Conservation (phyloP, 1,284 basidiomycete genomes). For the Boletellus sp. region DNA sequence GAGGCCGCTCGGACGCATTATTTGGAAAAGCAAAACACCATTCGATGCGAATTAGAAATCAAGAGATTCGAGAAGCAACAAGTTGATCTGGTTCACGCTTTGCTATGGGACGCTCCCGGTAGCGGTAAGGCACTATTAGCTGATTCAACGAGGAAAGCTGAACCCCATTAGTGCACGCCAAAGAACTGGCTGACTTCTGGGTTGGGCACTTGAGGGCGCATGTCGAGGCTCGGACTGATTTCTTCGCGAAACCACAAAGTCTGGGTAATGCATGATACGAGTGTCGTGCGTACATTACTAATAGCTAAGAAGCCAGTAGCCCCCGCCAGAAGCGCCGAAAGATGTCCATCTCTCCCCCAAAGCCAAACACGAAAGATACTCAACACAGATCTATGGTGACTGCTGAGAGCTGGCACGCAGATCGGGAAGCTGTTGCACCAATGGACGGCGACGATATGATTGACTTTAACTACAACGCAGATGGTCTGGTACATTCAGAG, state of each 20-base stretch:
- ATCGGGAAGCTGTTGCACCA: constrained; percentile 3
- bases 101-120: constrained; percentile 65
- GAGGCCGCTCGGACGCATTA: constrained; percentile 67
- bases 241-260: constrained; percentile 41
- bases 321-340: constrained; percentile 27
- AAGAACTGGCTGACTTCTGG: constrained; percentile 67
- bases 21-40: constrained; percentile 52
- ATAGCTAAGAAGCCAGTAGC: constrained; percentile 15
- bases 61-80: constrained; percentile 58
- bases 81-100: constrained; percentile 51
- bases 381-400: constrained; percentile 1
- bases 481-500: constrained; percentile 22
- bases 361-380: not conserved
- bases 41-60: constrained; percentile 47
- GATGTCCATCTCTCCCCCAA: constrained; percentile 5
- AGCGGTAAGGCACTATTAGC: constrained; percentile 46
- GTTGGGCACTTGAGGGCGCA: constrained; percentile 63
- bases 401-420: constrained; percentile 3
- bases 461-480: constrained; percentile 24
- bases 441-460: constrained; percentile 15
- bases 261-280: constrained; percentile 7
- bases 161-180: constrained; percentile 52
- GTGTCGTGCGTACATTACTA: not conserved
- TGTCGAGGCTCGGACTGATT: constrained; percentile 57
- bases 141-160: constrained; percentile 4